Percentiles rank a stretch among this genome's conserved stretches.
Evolutionary conservation across 2,329 filamentous ascomycete genomes (phyloP).

Genomic region (Clonostachys rosea): DNA sequence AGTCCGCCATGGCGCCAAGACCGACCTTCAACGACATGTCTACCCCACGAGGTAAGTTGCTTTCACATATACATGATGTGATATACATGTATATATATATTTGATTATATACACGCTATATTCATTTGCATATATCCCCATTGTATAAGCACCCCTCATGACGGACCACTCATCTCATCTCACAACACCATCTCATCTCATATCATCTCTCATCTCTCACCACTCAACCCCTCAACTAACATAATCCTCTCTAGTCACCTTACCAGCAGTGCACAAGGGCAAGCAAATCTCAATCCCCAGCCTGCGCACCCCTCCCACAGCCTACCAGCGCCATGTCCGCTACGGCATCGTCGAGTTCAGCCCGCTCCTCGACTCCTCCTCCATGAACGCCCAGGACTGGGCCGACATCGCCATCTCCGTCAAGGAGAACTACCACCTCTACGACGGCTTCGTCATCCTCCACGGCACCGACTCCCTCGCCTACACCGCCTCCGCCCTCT

Average conservation of each 20-base stretch:
- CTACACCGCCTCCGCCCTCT: conserved; percentile 85
- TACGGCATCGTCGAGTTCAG: conserved; percentile 84
- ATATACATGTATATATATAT: no score
- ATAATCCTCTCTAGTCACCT: conserved; percentile 28
- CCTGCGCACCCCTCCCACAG: conserved; percentile 73
- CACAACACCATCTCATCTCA: background rate
- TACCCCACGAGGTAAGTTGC: conserved; percentile 16
- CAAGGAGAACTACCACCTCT: conserved; percentile 79
- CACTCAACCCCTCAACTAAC: background rate
- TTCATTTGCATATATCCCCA: no score
- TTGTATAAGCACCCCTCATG: no score
- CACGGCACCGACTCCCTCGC: conserved; percentile 88
- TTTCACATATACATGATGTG: no score
- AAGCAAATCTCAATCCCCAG: conserved; percentile 53
- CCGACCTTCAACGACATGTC: conserved; percentile 77
- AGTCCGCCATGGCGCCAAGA: conserved; percentile 75
- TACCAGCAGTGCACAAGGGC: conserved; percentile 47
- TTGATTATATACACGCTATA: no score
- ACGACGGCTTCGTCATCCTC: conserved; percentile 86
- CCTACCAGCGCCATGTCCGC: conserved; percentile 75
- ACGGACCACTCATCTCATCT: background rate
- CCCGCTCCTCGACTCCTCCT: conserved; percentile 82
- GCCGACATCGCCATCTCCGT: conserved; percentile 77
- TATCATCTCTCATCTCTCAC: background rate
- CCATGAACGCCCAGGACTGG: conserved; percentile 84